Evolutionary conservation across 805 yeast species (phyloP).

Genomic region (Myxozyma geophila): DNA sequence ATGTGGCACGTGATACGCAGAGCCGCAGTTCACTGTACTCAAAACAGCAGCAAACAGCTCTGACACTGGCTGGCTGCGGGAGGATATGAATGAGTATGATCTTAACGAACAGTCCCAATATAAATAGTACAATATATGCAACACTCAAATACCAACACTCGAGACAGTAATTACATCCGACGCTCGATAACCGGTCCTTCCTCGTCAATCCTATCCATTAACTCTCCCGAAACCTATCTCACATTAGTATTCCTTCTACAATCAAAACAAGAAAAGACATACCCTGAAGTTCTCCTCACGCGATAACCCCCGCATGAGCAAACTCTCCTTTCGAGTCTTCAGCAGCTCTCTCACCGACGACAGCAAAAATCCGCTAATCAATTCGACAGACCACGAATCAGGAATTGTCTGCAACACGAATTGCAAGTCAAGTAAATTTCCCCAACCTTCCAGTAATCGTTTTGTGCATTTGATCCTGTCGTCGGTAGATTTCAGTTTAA

Average conservation of each 20-base stretch:
- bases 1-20: background rate
- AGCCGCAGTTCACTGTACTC: background rate
- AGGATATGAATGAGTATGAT: too few relatives aligned
- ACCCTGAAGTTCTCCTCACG: slow-evolving; percentile 38
- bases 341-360: slow-evolving; percentile 34
- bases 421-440: slow-evolving; percentile 40
- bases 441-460: slow-evolving; percentile 42
- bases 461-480: slow-evolving; percentile 38
- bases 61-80: too few relatives aligned
- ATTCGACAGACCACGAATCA: slow-evolving; percentile 44
- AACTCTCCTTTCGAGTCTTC: slow-evolving; percentile 28
- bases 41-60: too few relatives aligned
- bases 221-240: slow-evolving; percentile 27
- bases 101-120: too few relatives aligned
- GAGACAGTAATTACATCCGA: slow-evolving; percentile 15
- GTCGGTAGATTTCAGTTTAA: slow-evolving; percentile 36
- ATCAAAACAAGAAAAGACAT: background rate
- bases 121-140: too few relatives aligned
- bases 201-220: slow-evolving; percentile 33
- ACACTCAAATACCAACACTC: too few relatives aligned
- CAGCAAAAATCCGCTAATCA: slow-evolving; percentile 39
- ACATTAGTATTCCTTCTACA: background rate
- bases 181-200: slow-evolving; percentile 36
- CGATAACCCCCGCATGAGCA: slow-evolving; percentile 35
- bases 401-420: slow-evolving; percentile 42